Evolutionary conservation across 306 rosid genomes (phyloP).

Genomic region (Gastrolobium bilobum): DNA sequence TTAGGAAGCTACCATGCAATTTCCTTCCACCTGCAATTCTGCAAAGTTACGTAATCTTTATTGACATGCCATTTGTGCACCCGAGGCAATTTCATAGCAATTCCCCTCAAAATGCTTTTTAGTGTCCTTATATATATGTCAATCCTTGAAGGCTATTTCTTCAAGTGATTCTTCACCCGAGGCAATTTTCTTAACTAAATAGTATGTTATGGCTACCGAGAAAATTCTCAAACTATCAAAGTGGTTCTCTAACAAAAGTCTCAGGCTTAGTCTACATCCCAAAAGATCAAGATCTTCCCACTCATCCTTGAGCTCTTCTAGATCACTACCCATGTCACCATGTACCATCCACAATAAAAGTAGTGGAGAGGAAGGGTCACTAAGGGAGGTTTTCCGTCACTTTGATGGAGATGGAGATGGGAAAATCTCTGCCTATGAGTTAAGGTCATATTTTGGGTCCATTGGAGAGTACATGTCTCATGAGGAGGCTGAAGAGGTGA

Average conservation of each 20-base stretch:
- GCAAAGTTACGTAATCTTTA: conserved; percentile 27
- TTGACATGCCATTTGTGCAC: conserved; percentile 17
- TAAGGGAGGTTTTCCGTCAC: conserved; percentile 61
- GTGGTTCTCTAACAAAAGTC: conserved; percentile 70
- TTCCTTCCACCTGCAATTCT: conserved; percentile 31
- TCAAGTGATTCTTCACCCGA: too few species aligned
- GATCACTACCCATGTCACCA: conserved; percentile 39
- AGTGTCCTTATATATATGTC: too few species aligned
- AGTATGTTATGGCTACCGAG: conserved; percentile 50
- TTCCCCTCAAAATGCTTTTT: not conserved
- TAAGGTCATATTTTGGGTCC: conserved; percentile 73
- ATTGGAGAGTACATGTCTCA: conserved; percentile 70
- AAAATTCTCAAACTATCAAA: conserved; percentile 56
- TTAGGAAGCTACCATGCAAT: conserved; percentile 52
- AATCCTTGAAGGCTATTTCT: too few species aligned
- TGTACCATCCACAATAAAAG: conserved; percentile 16
- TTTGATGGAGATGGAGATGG: conserved; percentile 76
- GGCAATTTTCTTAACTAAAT: too few species aligned
- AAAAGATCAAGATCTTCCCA: conserved; percentile 50
- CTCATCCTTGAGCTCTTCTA: conserved; percentile 51
- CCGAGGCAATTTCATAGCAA: conserved; percentile 48
- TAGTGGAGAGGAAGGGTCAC: conserved; percentile 48
- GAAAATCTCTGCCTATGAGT: conserved; percentile 68
- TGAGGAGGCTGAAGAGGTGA: conserved; percentile 69
- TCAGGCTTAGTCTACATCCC: conserved; percentile 52